Evolutionary conservation across 768 basidiomycete species (phyloP).

Genomic region (Pisolithus albus): DNA sequence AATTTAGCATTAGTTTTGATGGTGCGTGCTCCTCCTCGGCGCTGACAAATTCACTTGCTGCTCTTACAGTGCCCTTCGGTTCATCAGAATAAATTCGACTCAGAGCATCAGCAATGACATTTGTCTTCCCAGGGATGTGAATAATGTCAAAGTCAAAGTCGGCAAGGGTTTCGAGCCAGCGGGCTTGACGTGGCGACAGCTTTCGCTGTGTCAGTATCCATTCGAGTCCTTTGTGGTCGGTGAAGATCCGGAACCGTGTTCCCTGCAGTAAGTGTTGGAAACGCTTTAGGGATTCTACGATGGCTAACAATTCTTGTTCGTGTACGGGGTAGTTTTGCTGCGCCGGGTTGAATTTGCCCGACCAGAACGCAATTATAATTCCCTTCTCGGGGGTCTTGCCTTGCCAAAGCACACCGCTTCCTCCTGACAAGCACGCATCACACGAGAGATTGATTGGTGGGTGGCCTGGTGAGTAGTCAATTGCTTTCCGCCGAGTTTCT

Average conservation of each 20-base stretch:
- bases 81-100: conserved; percentile 18
- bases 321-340: conserved; percentile 32
- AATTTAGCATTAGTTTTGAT: not conserved
- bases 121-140: conserved; percentile 22
- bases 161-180: conserved; percentile 22
- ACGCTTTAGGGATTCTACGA: conserved; percentile 33
- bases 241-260: conserved; percentile 14
- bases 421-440: conserved; percentile 19
- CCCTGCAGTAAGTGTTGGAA: conserved; percentile 20
- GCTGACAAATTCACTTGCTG: conserved; percentile 15
- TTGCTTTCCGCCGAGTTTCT: conserved; percentile 11
- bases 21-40: conserved; percentile 12
- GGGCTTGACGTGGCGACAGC: conserved; percentile 18
- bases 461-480: conserved; percentile 13
- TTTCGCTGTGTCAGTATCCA: conserved; percentile 17
- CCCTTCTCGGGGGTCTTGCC: conserved; percentile 12
- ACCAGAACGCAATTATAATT: conserved; percentile 19
- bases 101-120: conserved; percentile 23
- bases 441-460: conserved; percentile 15
- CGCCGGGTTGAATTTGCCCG: conserved; percentile 20
- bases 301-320: conserved; percentile 31
- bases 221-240: conserved; percentile 25
- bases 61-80: conserved; percentile 14
- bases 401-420: conserved; percentile 16
- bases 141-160: conserved; percentile 24